Evolutionary conservation across 495 filamentous ascomycete species (phyloP), one percentile per base, ranked within the genome.

Genomic region (Penicilliopsis zonata): DNA sequence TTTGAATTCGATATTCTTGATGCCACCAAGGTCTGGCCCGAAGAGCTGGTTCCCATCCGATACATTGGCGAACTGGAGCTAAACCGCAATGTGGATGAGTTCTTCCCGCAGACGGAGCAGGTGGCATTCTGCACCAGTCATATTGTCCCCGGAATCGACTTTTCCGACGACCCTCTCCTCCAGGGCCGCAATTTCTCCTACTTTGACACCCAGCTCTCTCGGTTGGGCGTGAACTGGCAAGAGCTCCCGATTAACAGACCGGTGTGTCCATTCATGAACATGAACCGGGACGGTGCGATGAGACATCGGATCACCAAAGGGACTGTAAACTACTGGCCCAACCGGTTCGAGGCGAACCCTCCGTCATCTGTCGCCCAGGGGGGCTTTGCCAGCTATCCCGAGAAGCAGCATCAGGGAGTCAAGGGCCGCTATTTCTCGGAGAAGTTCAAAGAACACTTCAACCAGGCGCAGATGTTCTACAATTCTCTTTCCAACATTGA

Each of bases 1-100:
- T 94, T 92, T 42, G 83, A 92, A 4, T 93, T 93, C 30, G 86
- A 93, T 46, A 80, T 88, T 33, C 66, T 93, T 5, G 86, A 94
- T 43, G 79, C 84, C 12, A 94, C 86, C 18, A 93, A 94, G 57
- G 45, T 90, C 21, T 93, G 83, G 84, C 86, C 86, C 0, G 82
- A 93, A 43, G 80, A 94, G 18, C 47, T 74, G 2, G 53, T 85
- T 3, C 82, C 81, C 1, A 59, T 82, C 30, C 62, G 74, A 9
- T 76, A 77, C 46, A 80, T 86, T 37, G 81, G 78, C 24, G 71
- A 82, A 52, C 44, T 87, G 3, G 67, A 78, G 31, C 69, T 86
- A 21, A 82, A 85, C 59, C 63, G 67, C 20, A 82, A 78, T 39
- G 56, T 72, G 7, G 78, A 84, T 39, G 78, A 86, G 47, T 86